phyloP scores from a whole-genome alignment of 1,284 basidiomycete species.

The Puccinia coronata region DNA sequence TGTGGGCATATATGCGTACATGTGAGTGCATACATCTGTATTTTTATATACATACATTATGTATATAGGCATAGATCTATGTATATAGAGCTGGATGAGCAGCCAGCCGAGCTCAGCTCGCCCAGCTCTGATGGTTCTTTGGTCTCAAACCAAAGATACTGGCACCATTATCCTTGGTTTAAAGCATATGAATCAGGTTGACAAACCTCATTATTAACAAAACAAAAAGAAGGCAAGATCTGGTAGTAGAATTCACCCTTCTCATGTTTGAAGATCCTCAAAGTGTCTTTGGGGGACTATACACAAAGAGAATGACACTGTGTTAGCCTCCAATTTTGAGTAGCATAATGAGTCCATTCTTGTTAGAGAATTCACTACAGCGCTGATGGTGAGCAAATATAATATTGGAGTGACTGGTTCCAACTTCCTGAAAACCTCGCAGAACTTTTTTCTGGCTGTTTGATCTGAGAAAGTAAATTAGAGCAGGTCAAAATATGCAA shows the following conservation, averaged over 20 bases:
- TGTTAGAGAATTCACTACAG: neutral
- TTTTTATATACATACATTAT: too few relatives aligned
- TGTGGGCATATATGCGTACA: too few relatives aligned
- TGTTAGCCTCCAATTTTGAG: neutral
- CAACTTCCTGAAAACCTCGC: constrained; percentile 27
- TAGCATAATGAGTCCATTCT: neutral
- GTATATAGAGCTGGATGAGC: too few relatives aligned
- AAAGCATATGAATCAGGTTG: too few relatives aligned
- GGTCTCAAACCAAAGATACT: too few relatives aligned
- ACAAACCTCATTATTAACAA: too few relatives aligned
- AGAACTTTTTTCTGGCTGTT: constrained; percentile 31
- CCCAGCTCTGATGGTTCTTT: too few relatives aligned
- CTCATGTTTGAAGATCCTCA: constrained; percentile 80
- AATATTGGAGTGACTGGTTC: constrained; percentile 14
- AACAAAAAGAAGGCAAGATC: too few relatives aligned
- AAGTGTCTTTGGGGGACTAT: constrained; percentile 59
- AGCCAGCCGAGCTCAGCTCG: too few relatives aligned
- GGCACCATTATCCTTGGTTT: too few relatives aligned
- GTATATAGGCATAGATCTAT: too few relatives aligned
- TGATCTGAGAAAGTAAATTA: constrained; percentile 24
- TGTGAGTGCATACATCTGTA: too few relatives aligned
- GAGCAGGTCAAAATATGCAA: neutral
- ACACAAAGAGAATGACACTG: neutral
- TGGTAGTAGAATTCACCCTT: constrained; percentile 73
- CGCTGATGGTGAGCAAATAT: neutral